These are phyloP conservation scores for Graphiopsis chlorocephala DNA, from an alignment of 2,329 filamentous ascomycete species.

Conservation along the genomic window DNA sequence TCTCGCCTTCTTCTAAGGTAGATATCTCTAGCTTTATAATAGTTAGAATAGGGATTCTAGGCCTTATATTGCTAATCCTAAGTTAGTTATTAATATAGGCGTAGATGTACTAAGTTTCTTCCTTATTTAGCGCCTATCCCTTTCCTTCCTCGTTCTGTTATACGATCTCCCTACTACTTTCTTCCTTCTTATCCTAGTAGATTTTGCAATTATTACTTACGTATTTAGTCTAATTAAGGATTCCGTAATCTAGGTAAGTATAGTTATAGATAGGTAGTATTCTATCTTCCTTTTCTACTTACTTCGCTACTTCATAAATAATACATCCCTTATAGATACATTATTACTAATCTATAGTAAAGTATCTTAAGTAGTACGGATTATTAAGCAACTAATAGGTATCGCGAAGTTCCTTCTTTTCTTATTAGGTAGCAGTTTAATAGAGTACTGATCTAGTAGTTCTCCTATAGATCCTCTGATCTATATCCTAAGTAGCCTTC, in stretches of 20 bases:
- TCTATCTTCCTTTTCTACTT: neutral
- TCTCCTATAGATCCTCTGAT: neutral
- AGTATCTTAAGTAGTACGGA: neutral
- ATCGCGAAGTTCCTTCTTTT: neutral
- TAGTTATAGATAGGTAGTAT: neutral
- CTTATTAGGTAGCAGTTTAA: too few species aligned
- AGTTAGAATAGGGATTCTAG: too few species aligned
- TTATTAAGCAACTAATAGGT: neutral
- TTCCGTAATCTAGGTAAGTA: neutral
- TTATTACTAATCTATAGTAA: neutral
- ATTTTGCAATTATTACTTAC: neutral
- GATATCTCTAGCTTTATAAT: neutral
- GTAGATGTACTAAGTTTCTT: too few species aligned
- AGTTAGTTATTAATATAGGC: neutral
- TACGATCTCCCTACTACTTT: neutral
- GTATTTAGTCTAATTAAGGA: neutral
- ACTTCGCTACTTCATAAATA: neutral
- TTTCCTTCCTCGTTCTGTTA: neutral
- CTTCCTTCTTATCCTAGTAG: conserved; percentile 9
- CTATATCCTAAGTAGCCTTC: neutral
- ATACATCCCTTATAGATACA: neutral
- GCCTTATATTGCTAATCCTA: neutral
- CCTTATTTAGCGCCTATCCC: conserved; percentile 3
- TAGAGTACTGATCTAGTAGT: too few species aligned
- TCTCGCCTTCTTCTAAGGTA: conserved; percentile 15